These are phyloP conservation scores for Powellomyces hirtus DNA, from an alignment of 192 early-diverging fungal species.

Conservation along the genomic window DNA sequence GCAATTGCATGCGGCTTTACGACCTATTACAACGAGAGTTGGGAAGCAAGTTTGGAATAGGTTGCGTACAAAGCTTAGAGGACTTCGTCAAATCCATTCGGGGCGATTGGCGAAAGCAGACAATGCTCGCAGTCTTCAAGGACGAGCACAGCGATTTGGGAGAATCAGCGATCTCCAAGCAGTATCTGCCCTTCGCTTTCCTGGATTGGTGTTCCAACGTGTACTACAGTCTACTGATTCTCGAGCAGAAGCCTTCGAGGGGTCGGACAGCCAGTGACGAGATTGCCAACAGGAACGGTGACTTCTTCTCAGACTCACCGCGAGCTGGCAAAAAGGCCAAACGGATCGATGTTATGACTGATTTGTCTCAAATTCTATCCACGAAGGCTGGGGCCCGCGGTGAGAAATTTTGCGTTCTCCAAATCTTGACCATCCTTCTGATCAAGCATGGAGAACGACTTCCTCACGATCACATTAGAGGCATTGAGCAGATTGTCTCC, in stretches of 20 bases:
- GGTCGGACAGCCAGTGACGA: background rate
- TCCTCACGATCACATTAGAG: background rate
- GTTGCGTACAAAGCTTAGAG: background rate
- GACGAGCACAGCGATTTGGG: background rate
- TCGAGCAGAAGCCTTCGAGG: background rate
- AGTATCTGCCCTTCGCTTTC: background rate
- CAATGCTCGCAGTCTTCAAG: background rate
- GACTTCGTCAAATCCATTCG: background rate
- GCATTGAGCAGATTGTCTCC: background rate
- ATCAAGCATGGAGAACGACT: background rate
- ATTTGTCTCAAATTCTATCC: background rate
- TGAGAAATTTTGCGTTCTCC: slow-evolving; percentile 12
- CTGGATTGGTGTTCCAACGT: slow-evolving; percentile 10
- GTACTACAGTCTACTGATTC: background rate
- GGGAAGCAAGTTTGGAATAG: slow-evolving; percentile 6
- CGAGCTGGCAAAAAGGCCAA: slow-evolving; percentile 1
- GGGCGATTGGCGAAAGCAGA: background rate
- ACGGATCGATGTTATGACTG: slow-evolving; percentile 3
- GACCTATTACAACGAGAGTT: slow-evolving; percentile 8
- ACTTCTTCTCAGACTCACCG: background rate
- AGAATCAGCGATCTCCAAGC: background rate
- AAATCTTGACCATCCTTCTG: slow-evolving; percentile 10
- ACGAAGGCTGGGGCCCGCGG: background rate
- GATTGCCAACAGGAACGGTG: background rate
- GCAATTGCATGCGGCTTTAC: background rate